Evolutionary conservation across 2,329 filamentous ascomycete species (phyloP), one percentile per base, ranked within the genome.

Genomic region (Hypocreales sp.): DNA sequence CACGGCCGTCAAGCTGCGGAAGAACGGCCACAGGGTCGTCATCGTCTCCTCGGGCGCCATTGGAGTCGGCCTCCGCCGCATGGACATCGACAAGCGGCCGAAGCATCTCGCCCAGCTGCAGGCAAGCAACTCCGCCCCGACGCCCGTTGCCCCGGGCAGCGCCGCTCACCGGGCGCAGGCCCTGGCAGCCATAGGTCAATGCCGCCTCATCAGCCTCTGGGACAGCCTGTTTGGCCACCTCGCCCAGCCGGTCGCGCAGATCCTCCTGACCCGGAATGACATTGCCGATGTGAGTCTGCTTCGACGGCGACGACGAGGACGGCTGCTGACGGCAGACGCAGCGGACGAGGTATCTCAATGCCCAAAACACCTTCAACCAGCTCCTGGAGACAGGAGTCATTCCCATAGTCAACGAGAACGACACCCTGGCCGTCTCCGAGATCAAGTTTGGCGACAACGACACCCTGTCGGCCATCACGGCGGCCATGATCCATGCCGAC

Each of bases 361-460:
- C 90, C 1, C 84, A 94, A 55, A 94, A 93, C 47, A 95, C 90
- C 0, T 81, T 98, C 48, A 69, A 73, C 28, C 83, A 93, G 51
- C 66, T 95, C 25, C 60, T 98, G 12, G 76, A 86, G 43, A 90
- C 94, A 78, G 86, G 86, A 2, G 87, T 95, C 15, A 92, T 98
- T 36, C 90, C 90, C 8, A 94, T 98, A 42, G 90, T 98, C 37
- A 98, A 98, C 45, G 90, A 98, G 56, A 98, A 98, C 53, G 90
- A 98, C 51, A 98, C 90, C 3, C 60, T 98, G 29, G 83, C 86
- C 15, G 90, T 98, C 38, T 81, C 87, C 24, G 90, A 98, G 66
- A 98, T 98, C 58, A 95, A 95, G 61, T 98, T 98, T 47, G 90
- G 90, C 39, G 90, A 98, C 61, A 98, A 98, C 44, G 90, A 98